Percentiles rank a stretch among this genome's conserved stretches.
Conservation (phyloP, 2,329 filamentous ascomycete species). For the Talaromyces verruculosus region DNA sequence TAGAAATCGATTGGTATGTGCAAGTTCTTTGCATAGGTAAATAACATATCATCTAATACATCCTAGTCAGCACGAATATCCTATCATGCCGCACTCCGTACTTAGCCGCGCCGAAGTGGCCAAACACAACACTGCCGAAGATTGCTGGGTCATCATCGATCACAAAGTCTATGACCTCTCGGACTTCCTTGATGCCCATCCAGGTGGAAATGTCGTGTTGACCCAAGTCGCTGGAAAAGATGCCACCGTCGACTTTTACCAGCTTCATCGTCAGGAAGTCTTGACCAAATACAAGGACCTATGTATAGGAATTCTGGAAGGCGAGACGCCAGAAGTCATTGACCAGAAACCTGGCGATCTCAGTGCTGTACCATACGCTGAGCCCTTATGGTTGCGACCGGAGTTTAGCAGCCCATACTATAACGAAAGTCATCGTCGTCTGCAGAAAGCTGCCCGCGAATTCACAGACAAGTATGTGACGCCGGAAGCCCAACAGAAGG, state of each 20-base stretch:
- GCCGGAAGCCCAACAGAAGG: constrained; percentile 73
- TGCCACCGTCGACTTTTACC: constrained; percentile 82
- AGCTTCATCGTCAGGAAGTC: constrained; percentile 89
- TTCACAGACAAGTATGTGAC: constrained; percentile 72
- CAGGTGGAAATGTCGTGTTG: constrained; percentile 76
- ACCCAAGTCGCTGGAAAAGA: constrained; percentile 78
- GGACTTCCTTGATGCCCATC: constrained; percentile 82
- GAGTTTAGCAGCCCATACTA: constrained; percentile 79
- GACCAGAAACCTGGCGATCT: constrained; percentile 69
- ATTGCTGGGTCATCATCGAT: constrained; percentile 82
- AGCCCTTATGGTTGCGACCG: constrained; percentile 78
- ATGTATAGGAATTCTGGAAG: constrained; percentile 71
- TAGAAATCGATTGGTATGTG: neutral
- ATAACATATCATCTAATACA: neutral
- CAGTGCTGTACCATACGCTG: constrained; percentile 76
- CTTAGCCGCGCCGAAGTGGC: constrained; percentile 63
- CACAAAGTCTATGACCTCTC: constrained; percentile 82
- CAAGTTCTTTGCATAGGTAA: neutral
- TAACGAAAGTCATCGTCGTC: constrained; percentile 67
- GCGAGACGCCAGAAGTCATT: constrained; percentile 73
- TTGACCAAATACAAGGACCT: constrained; percentile 73
- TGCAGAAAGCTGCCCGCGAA: constrained; percentile 68
- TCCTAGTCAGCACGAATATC: neutral
- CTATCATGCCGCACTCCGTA: constrained; percentile 21
- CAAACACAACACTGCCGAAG: constrained; percentile 72